Conservation (phyloP, 169 alveolate genomes). For the Cystoisospora suis region DNA sequence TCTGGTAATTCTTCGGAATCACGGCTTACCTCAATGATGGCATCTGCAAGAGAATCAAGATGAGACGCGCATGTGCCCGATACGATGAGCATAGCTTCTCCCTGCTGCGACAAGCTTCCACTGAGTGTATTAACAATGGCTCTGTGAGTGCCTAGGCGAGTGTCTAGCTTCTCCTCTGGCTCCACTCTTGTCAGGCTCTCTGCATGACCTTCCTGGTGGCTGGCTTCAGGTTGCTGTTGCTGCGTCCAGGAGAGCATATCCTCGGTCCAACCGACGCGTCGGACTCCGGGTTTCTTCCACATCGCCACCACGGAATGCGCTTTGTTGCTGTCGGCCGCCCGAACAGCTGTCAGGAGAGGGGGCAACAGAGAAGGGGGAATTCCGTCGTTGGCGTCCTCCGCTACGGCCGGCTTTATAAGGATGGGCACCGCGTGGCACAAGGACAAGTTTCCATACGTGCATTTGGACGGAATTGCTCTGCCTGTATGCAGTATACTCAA, state of each 20-base stretch:
- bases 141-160: too few relatives aligned
- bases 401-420: neutral
- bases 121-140: too few relatives aligned
- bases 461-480: too few relatives aligned
- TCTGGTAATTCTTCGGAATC: too few relatives aligned
- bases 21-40: constrained; percentile 8
- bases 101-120: constrained; percentile 82
- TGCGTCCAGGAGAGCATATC: neutral
- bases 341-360: constrained; percentile 9
- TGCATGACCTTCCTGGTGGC: too few relatives aligned
- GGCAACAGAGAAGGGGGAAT: constrained; percentile 19
- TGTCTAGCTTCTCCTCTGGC: too few relatives aligned
- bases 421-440: constrained; percentile 1
- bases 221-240: neutral
- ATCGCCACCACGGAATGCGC: constrained; percentile 7
- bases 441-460: too few relatives aligned
- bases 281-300: constrained; percentile 36
- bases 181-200: too few relatives aligned
- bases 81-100: constrained; percentile 36
- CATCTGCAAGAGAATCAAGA: constrained; percentile 24
- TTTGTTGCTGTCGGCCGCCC: constrained; percentile 9
- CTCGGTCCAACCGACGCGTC: constrained; percentile 14
- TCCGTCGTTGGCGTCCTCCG: neutral
- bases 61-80: constrained; percentile 40
- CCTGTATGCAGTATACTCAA: too few relatives aligned